A percentile compares a stretch with the other conserved stretches of the same genome.
Conservation (phyloP, 805 yeast species). For the Danielia oregonensis region DNA sequence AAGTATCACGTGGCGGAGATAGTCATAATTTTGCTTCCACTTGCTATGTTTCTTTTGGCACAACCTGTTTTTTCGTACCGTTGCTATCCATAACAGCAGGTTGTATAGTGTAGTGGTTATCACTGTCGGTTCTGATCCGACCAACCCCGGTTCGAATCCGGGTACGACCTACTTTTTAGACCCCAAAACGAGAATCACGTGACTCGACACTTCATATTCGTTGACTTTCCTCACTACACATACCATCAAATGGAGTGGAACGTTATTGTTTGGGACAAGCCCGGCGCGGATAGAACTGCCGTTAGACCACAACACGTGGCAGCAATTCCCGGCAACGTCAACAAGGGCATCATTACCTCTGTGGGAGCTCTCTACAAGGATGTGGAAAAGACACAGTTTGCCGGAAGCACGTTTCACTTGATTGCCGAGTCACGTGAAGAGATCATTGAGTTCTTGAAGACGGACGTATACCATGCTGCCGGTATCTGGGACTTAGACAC, state of each 20-base stretch:
- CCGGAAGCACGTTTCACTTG: slow-evolving; percentile 65
- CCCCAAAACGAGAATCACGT: no score
- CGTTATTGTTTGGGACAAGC: slow-evolving; percentile 68
- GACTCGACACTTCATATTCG: no score
- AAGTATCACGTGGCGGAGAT: no score
- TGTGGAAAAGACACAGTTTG: slow-evolving; percentile 47
- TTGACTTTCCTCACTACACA: no score
- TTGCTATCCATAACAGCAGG: no score
- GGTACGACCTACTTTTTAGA: slow-evolving; percentile 8
- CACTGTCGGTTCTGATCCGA: slow-evolving; percentile 11
- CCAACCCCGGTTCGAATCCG: slow-evolving; percentile 15
- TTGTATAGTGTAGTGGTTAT: slow-evolving; percentile 6
- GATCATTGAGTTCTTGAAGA: slow-evolving; percentile 57
- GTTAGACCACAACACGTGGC: slow-evolving; percentile 53
- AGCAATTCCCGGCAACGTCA: slow-evolving; percentile 41
- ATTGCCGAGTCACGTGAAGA: slow-evolving; percentile 65
- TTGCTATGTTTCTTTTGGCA: no score
- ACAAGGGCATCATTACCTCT: slow-evolving; percentile 39
- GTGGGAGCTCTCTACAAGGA: slow-evolving; percentile 51
- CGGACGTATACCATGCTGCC: slow-evolving; percentile 57
- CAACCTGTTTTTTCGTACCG: no score
- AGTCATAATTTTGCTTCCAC: no score
- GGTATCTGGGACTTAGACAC: slow-evolving; percentile 77
- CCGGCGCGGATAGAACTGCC: slow-evolving; percentile 53
- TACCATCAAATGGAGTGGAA: slow-evolving; percentile 34